Conservation (phyloP, 23 red algal species). For the Gracilaria domingensis region DNA sequence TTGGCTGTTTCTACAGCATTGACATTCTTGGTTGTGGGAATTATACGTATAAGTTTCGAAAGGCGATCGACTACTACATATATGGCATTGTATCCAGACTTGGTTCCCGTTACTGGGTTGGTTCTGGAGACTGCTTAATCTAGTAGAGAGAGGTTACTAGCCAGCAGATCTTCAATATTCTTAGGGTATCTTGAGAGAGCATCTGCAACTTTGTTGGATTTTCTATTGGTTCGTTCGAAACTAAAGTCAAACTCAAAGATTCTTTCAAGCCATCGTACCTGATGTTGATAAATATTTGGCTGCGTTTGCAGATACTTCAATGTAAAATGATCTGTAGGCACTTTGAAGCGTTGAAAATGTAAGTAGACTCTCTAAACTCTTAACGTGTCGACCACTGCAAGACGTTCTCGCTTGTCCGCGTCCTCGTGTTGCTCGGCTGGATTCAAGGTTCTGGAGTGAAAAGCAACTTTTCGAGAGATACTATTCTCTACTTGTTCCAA, state of each 20-base stretch:
- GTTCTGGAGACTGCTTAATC: constrained; percentile 16
- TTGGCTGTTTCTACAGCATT: constrained; percentile 20
- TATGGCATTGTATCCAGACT: constrained; percentile 12
- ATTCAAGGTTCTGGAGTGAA: constrained; percentile 13
- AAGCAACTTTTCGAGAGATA: neutral
- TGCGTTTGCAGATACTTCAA: constrained; percentile 28
- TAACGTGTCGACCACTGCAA: neutral
- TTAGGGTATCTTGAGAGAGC: constrained; percentile 14
- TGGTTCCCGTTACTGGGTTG: neutral
- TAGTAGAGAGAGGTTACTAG: constrained; percentile 19
- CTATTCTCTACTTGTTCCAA: neutral
- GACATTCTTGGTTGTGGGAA: constrained; percentile 6
- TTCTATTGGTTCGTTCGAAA: constrained; percentile 26
- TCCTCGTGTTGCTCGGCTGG: constrained; percentile 14
- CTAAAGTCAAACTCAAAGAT: constrained; percentile 35
- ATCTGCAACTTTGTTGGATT: constrained; percentile 41
- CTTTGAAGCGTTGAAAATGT: constrained; percentile 1
- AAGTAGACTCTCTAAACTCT: constrained; percentile 34
- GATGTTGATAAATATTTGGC: constrained; percentile 3
- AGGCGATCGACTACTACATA: neutral
- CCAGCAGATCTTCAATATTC: neutral
- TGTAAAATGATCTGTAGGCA: constrained; percentile 34
- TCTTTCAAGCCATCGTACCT: constrained; percentile 27
- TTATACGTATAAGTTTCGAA: constrained; percentile 9
- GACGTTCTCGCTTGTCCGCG: constrained; percentile 5